A percentile compares a stretch with the other conserved stretches of the same genome.
Evolutionary conservation across 768 basidiomycete species (phyloP).

Genomic region (Pulveroboletus sp.): DNA sequence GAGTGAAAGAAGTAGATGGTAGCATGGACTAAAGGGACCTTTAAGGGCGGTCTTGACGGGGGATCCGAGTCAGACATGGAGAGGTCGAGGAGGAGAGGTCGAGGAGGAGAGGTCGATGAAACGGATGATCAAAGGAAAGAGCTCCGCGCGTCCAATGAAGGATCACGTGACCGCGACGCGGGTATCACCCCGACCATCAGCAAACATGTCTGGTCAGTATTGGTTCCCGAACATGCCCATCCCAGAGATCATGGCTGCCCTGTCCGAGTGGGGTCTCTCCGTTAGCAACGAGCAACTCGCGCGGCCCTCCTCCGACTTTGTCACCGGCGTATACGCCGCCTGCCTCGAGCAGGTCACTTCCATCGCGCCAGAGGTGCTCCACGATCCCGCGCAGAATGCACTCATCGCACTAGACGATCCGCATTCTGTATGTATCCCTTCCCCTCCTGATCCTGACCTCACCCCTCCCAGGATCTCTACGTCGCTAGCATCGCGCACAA

Average conservation of each 20-base stretch:
- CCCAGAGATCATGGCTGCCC: constrained; percentile 58
- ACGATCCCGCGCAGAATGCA: constrained; percentile 52
- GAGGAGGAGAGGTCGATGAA: constrained; percentile 1
- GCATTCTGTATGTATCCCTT: constrained; percentile 43
- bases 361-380: constrained; percentile 53
- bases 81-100: background rate
- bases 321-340: constrained; percentile 61
- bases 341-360: constrained; percentile 71
- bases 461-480: constrained; percentile 56
- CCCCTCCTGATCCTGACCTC: background rate
- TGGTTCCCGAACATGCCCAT: constrained; percentile 66
- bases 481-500: constrained; percentile 53
- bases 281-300: constrained; percentile 64
- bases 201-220: constrained; percentile 33
- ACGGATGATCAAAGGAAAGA: constrained; percentile 3
- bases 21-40: background rate
- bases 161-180: constrained; percentile 29
- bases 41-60: background rate
- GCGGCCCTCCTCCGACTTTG: constrained; percentile 65
- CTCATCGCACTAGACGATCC: constrained; percentile 47
- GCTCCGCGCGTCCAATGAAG: constrained; percentile 7
- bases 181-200: background rate
- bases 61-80: constrained; percentile 3
- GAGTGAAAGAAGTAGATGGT: background rate
- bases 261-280: constrained; percentile 64